Evolutionary conservation across 2,329 filamentous ascomycete species (phyloP).

Genomic region (Pseudogymnoascus sp.): DNA sequence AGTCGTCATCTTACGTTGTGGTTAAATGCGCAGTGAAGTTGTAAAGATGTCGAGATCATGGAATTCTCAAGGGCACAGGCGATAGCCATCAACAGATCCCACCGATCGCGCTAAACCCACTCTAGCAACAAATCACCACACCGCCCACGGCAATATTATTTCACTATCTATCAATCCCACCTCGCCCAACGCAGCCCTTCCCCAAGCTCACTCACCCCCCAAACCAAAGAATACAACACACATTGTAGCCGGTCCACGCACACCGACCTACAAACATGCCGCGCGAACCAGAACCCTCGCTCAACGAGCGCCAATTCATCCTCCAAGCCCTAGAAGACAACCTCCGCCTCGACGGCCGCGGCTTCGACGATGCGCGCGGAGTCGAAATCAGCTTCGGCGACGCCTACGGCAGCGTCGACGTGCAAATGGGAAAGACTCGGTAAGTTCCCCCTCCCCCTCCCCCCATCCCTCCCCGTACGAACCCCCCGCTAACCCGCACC

Average conservation of each 20-base stretch:
- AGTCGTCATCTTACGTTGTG: slow-evolving; percentile 43
- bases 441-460: slow-evolving; percentile 32
- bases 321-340: slow-evolving; percentile 72
- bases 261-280: slow-evolving; percentile 57
- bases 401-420: slow-evolving; percentile 83
- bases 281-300: slow-evolving; percentile 81
- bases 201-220: neutral
- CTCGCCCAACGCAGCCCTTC: neutral
- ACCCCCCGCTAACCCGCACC: slow-evolving; percentile 6
- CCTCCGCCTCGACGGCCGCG: slow-evolving; percentile 75
- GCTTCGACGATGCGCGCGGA: slow-evolving; percentile 70
- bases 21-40: neutral
- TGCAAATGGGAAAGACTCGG: slow-evolving; percentile 85
- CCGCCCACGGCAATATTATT: neutral
- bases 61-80: neutral
- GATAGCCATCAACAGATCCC: neutral
- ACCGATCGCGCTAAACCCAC: neutral
- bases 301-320: slow-evolving; percentile 82
- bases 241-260: neutral
- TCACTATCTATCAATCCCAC: neutral
- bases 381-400: slow-evolving; percentile 77
- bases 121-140: neutral
- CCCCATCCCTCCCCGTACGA: neutral
- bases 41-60: slow-evolving; percentile 11
- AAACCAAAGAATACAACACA: neutral